Base-by-base conservation (phyloP, 2,329 filamentous ascomycete species). In the Ophiostoma piceae region DNA sequence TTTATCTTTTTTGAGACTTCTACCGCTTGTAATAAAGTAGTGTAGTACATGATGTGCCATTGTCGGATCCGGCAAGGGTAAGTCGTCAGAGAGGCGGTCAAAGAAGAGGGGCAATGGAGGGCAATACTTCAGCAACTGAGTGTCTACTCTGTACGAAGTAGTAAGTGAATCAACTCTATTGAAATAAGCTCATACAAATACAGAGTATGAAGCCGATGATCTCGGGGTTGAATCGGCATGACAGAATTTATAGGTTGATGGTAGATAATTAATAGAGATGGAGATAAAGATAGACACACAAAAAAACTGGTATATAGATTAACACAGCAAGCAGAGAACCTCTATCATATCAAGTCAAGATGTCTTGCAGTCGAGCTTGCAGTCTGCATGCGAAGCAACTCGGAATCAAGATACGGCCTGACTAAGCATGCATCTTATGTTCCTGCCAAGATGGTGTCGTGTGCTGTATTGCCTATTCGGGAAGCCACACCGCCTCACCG, bases 381-480 rank as follows among this genome's bases (percentile, higher is more conserved):
- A 57, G 51, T 26, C 26, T 60, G 22, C 54, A 60, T 16, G 26
- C 22, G 32, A 7, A 16, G 26, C 26, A 16, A 32, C 26, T 26
- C 26, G 26, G 12, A 32, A 14, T 60, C 54, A 57, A 11, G 6
- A 57, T 11, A 57, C 3, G 4, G 12, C 0, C 22, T 60, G 37
- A 54, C 66, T 64, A 68, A 67, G 22, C 54, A 57, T 26, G 51
- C 51, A 54, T 54, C n/a, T 22, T n/a, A 12, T 26, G 43, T 26
- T 37, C 19, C 47, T 66, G 51, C 47, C 26, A 67, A 57, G 54
- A 41, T 68, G 43, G 43, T 47, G 69, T 71, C 69, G 67, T 67
- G 69, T 71, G 69, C 64, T 19, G 51, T 39, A 54, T 65, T 68
- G 19, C 69, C 51, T 32, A 19, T 67, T 71, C 9, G 62, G 69